A percentile compares a stretch with the other conserved stretches of the same genome.
These are phyloP conservation scores for Fusarium ambrosium DNA, from an alignment of 2,329 filamentous ascomycete genomes.

Conservation along the genomic window DNA sequence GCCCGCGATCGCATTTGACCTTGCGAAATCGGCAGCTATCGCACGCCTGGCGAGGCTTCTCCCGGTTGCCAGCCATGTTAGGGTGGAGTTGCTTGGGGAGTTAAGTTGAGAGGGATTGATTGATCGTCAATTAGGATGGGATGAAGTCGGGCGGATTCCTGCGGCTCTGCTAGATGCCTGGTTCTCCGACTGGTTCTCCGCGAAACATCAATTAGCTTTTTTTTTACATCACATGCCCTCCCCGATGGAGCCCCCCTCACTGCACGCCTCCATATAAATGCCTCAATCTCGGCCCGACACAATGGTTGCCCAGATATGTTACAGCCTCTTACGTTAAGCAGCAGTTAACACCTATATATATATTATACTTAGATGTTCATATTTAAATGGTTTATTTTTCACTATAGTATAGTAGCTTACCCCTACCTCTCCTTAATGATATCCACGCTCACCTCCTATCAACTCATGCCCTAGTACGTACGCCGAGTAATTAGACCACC, in stretches of 20 bases:
- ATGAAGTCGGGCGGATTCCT: not conserved
- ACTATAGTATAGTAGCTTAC: not conserved
- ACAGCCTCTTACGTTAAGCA: not conserved
- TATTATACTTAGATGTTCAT: too few species aligned
- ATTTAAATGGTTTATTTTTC: not conserved
- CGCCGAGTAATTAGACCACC: not conserved
- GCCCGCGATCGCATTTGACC: conserved; percentile 51
- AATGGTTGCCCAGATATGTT: not conserved
- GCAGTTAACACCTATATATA: not conserved
- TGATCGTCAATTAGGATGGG: not conserved
- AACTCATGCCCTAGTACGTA: not conserved
- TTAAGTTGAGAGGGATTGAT: not conserved
- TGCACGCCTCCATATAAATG: not conserved
- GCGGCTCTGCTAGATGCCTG: not conserved
- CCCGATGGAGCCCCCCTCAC: not conserved
- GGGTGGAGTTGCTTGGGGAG: not conserved
- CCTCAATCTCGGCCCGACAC: not conserved
- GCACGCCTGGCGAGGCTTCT: conserved; percentile 40
- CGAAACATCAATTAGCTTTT: not conserved
- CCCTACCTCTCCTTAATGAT: not conserved
- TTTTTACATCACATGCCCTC: not conserved
- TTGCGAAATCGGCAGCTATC: conserved; percentile 51
- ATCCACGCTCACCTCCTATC: not conserved
- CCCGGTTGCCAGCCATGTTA: not conserved
- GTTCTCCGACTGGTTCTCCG: not conserved